Evolutionary conservation across 177 flowering plant genomes (phyloP).

Genomic region (Viscum album): DNA sequence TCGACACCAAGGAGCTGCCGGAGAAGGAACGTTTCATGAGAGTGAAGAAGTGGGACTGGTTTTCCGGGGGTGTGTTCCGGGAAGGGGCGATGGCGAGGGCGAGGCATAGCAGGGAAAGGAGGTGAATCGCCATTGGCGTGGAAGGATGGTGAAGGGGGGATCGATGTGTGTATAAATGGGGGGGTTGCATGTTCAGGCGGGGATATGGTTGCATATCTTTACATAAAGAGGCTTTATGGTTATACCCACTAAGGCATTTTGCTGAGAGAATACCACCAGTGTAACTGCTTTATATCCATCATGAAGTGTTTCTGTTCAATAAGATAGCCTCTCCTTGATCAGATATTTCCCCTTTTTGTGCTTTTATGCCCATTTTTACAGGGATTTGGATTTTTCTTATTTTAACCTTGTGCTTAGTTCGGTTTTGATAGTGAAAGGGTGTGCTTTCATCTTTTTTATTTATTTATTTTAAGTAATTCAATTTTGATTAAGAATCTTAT

Average conservation of each 20-base stretch:
- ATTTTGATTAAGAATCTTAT: too few relatives aligned
- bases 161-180: conserved; percentile 36
- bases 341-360: too few relatives aligned
- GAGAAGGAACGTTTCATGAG: conserved; percentile 48
- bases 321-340: too few relatives aligned
- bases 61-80: conserved; percentile 7
- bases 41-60: conserved; percentile 54
- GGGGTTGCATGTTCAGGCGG: conserved; percentile 22
- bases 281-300: too few relatives aligned
- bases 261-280: too few relatives aligned
- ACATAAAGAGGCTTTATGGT: conserved; percentile 9
- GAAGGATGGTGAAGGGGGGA: conserved; percentile 15
- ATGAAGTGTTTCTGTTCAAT: too few relatives aligned
- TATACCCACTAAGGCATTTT: conserved; percentile 5
- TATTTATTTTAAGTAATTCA: too few relatives aligned
- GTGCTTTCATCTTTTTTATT: too few relatives aligned
- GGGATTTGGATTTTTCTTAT: too few relatives aligned
- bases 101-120: conserved; percentile 16
- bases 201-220: conserved; percentile 14
- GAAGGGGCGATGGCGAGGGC: conserved; percentile 14
- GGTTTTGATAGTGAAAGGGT: too few relatives aligned
- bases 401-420: too few relatives aligned
- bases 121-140: conserved; percentile 19
- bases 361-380: too few relatives aligned
- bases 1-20: conserved; percentile 35